A percentile compares a stretch with the other conserved stretches of the same genome.
phyloP scores from a whole-genome alignment of 768 basidiomycete species.

The Lyophyllum semitale region DNA sequence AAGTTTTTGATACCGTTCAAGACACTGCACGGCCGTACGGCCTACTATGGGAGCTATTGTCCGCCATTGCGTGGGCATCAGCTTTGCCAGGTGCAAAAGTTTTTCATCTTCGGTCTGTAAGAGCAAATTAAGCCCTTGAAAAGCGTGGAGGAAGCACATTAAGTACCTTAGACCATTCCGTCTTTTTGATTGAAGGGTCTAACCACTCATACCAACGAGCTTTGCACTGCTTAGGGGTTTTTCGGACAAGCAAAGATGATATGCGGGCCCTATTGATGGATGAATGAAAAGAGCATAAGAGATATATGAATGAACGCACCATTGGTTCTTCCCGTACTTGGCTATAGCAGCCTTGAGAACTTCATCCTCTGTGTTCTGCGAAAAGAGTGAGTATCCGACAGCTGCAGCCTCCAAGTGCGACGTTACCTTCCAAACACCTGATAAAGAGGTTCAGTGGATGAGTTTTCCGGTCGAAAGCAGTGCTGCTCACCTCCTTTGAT shows the following conservation, averaged over 20 bases:
- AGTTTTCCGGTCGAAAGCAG: not conserved
- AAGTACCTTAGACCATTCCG: slow-evolving; percentile 96
- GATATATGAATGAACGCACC: slow-evolving; percentile 41
- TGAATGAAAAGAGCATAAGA: not conserved
- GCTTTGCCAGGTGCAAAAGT: slow-evolving; percentile 92
- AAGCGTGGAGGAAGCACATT: not conserved
- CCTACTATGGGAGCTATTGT: slow-evolving; percentile 99
- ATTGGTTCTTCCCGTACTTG: slow-evolving; percentile 97
- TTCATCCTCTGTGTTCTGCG: slow-evolving; percentile 93
- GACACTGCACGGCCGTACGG: slow-evolving; percentile 94
- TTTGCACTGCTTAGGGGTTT: slow-evolving; percentile 99
- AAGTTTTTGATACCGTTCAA: slow-evolving; percentile 97
- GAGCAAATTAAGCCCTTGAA: not conserved
- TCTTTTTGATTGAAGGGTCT: slow-evolving; percentile 99
- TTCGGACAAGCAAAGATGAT: slow-evolving; percentile 94
- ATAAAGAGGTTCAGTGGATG: slow-evolving; percentile 8
- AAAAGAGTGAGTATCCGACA: not conserved
- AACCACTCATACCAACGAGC: slow-evolving; percentile 99
- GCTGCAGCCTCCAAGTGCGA: not conserved
- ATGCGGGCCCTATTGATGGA: slow-evolving; percentile 82
- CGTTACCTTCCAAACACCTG: slow-evolving; percentile 81
- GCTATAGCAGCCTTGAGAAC: slow-evolving; percentile 98
- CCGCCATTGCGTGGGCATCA: slow-evolving; percentile 99
- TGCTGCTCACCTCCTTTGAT: slow-evolving; percentile 78
- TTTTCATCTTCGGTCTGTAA: slow-evolving; percentile 97